Base-by-base conservation (phyloP, 305 asterid species). In the Stenogyne calaminthoides region DNA sequence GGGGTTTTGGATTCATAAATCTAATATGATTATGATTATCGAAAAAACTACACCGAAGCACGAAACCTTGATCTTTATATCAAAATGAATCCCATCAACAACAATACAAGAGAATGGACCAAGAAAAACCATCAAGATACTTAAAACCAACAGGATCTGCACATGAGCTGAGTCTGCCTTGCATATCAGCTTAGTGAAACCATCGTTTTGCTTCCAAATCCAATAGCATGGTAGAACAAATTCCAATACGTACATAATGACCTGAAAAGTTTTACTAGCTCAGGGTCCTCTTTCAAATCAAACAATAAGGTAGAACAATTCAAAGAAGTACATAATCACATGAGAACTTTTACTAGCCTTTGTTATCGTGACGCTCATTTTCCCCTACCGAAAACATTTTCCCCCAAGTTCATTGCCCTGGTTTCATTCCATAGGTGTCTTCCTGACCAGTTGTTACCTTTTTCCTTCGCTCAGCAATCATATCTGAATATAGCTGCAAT, bases 401-500 rank as follows among this genome's bases (percentile, higher is more conserved):
- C 64, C 69, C 7, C 20, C 22, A 54, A 77, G 65, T 63, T 84
- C 73, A 81, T 77, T 67, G 68, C 70, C 63, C 72, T n/a, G 82
- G 77, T 71, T 85, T 49, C 73, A 20, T 64, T 36, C 98, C 97
- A 20, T 86, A 93, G 5, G 90, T 93, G 83, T 91, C 98, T 80
- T 93, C 97, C 39, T 59, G 62, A 15, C 96, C 95, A 32, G 79
- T 84, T 5, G 84, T 81, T 55, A 89, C 87, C 81, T 80, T 88
- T 77, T 84, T 84, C 68, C 91, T 82, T 69, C 97, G 82, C 67
- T 87, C 93, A 2, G 81, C 82, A 25, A 90, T 90, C 98, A 88
- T 90, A 44, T 86, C 83, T 7, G 93, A 59, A 64, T 93, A 90
- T 42, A 71, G 88, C 96, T 86, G 88, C 37, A 29, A 39, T 32